phyloP scores from a whole-genome alignment of 2,329 filamentous ascomycete genomes.

The Anisogramma anomala region DNA sequence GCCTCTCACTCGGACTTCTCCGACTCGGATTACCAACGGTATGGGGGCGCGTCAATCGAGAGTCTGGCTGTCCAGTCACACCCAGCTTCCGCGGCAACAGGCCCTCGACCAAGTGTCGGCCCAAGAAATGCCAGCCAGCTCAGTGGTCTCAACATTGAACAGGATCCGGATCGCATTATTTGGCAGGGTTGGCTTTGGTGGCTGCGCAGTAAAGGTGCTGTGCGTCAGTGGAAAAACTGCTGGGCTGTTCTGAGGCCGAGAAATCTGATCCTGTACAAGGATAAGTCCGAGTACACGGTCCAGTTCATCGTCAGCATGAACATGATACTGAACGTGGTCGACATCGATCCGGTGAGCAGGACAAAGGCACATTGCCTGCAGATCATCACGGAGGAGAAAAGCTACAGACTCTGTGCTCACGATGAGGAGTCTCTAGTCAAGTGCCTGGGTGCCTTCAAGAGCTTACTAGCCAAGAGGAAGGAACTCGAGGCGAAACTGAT shows the following conservation, averaged over 20 bases:
- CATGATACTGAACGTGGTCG: slow-evolving; percentile 77
- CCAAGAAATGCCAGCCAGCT: slow-evolving; percentile 51
- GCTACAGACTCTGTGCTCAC: slow-evolving; percentile 61
- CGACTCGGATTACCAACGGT: slow-evolving; percentile 46
- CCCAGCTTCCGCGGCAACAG: slow-evolving; percentile 21
- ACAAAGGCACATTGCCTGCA: slow-evolving; percentile 83
- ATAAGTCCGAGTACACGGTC: slow-evolving; percentile 80
- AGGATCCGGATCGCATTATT: slow-evolving; percentile 76
- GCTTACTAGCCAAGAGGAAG: slow-evolving; percentile 59
- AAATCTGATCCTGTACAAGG: slow-evolving; percentile 83
- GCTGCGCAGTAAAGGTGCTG: slow-evolving; percentile 67
- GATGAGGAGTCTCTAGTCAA: slow-evolving; percentile 74
- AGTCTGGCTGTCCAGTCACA: slow-evolving; percentile 33
- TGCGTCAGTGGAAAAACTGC: slow-evolving; percentile 87
- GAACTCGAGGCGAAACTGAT: slow-evolving; percentile 45
- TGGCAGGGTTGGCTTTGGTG: slow-evolving; percentile 87
- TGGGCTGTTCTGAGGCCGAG: slow-evolving; percentile 86
- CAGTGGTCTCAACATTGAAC: slow-evolving; percentile 44
- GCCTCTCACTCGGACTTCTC: slow-evolving; percentile 83
- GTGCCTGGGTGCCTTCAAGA: slow-evolving; percentile 87
- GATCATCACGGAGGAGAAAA: slow-evolving; percentile 86
- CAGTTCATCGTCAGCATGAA: slow-evolving; percentile 69
- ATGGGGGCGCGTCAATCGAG: slow-evolving; percentile 41
- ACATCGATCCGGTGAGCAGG: slow-evolving; percentile 76
- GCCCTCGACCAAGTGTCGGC: slow-evolving; percentile 24